phyloP scores from a whole-genome alignment of 1,139 yeast species.

The Kodamaea sp. region DNA sequence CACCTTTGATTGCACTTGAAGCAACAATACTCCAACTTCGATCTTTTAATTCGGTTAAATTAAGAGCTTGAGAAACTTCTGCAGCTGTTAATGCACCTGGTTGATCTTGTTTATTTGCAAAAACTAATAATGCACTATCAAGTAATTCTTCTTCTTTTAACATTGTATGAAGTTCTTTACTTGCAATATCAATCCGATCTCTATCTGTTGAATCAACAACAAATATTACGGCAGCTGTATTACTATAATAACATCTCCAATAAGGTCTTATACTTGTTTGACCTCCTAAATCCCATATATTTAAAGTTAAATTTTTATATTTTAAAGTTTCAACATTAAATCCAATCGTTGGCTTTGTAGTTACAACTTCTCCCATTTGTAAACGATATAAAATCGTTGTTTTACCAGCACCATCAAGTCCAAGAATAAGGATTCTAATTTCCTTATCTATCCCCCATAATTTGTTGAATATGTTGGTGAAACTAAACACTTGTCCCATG shows the following conservation, averaged over 20 bases:
- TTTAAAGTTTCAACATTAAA: conserved; percentile 93
- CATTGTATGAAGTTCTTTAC: conserved; percentile 89
- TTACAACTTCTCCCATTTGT: conserved; percentile 91
- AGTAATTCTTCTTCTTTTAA: conserved; percentile 86
- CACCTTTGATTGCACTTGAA: conserved; percentile 93
- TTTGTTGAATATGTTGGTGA: conserved; percentile 67
- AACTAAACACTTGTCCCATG: conserved; percentile 82
- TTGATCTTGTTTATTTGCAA: conserved; percentile 97
- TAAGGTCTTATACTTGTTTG: conserved; percentile 96
- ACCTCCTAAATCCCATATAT: conserved; percentile 92
- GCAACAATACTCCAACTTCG: conserved; percentile 98
- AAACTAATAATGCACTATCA: conserved; percentile 86
- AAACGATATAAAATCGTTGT: conserved; percentile 90
- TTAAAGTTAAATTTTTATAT: conserved; percentile 85
- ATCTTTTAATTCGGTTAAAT: conserved; percentile 84
- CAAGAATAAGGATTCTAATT: conserved; percentile 84
- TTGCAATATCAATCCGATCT: conserved; percentile 84
- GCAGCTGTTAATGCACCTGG: conserved; percentile 94
- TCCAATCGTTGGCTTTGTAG: conserved; percentile 92
- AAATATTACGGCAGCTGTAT: conserved; percentile 93
- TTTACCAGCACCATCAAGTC: conserved; percentile 97
- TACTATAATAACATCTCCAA: conserved; percentile 96
- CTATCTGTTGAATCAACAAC: conserved; percentile 97
- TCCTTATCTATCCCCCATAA: conserved; percentile 91
- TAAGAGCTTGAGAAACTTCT: conserved; percentile 85